These are phyloP conservation scores for Populus trichocarpa DNA, from an alignment of 441 rosid genomes.

Conservation along the genomic window DNA sequence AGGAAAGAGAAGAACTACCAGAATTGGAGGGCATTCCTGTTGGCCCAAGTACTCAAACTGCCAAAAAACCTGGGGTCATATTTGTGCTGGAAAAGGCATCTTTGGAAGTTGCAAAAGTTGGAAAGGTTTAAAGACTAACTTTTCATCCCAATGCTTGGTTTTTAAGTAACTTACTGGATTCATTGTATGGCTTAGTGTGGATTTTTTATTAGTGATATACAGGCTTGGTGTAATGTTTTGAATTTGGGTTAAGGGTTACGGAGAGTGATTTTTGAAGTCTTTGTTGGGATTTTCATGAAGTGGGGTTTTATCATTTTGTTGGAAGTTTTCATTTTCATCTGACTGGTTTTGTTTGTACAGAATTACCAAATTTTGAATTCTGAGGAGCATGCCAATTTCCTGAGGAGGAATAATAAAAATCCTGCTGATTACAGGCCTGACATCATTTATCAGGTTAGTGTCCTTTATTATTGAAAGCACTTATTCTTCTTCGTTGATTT, in stretches of 20 bases:
- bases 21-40: constrained; percentile 25
- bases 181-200: not conserved
- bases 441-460: constrained; percentile 65
- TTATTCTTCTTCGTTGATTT: not conserved
- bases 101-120: constrained; percentile 83
- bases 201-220: not conserved
- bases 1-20: not conserved
- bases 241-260: not conserved
- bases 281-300: not conserved
- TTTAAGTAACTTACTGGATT: not conserved
- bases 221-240: not conserved
- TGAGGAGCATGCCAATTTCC: constrained; percentile 78
- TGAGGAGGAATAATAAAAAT: constrained; percentile 57
- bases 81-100: constrained; percentile 83
- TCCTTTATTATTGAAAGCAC: not conserved
- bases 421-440: constrained; percentile 83
- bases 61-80: constrained; percentile 36
- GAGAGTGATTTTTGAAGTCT: not conserved
- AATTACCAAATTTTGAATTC: constrained; percentile 72
- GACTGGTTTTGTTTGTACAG: constrained; percentile 28
- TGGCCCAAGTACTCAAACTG: constrained; percentile 3
- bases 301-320: not conserved
- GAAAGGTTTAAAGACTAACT: constrained; percentile 43
- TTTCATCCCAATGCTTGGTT: not conserved
- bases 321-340: not conserved